Conservation (phyloP, 805 yeast species). For the Starmera quercuum region DNA sequence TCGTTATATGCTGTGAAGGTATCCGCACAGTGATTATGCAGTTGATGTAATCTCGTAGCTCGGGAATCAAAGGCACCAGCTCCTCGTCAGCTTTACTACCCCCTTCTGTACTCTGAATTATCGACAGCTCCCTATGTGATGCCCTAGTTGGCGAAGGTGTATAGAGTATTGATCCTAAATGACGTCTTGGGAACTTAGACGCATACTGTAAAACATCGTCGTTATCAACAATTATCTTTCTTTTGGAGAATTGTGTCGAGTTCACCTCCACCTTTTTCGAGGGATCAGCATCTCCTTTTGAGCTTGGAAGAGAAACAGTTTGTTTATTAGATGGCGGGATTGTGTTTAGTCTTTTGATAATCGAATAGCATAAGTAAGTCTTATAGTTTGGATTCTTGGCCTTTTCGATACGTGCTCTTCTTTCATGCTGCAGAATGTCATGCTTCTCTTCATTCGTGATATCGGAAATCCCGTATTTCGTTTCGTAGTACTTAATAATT, state of each 20-base stretch:
- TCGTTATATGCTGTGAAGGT: constrained; percentile 18
- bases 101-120: neutral
- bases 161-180: constrained; percentile 52
- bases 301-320: too few species aligned
- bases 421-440: constrained; percentile 21
- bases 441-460: constrained; percentile 21
- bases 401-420: constrained; percentile 19
- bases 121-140: constrained; percentile 17
- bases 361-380: constrained; percentile 21
- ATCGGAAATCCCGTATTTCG: constrained; percentile 17
- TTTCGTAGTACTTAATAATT: constrained; percentile 19
- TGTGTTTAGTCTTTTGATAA: constrained; percentile 20
- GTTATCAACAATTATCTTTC: constrained; percentile 26
- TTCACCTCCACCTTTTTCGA: neutral
- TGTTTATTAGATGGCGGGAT: constrained; percentile 11
- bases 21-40: constrained; percentile 23
- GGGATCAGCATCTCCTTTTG: neutral
- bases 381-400: constrained; percentile 18
- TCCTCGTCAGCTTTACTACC: constrained; percentile 2
- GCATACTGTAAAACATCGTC: constrained; percentile 32
- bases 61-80: constrained; percentile 22
- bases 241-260: constrained; percentile 13
- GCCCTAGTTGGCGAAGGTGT: constrained; percentile 45
- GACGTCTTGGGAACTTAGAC: constrained; percentile 32
- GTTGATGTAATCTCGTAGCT: constrained; percentile 33